Evolutionary conservation across 2,329 filamentous ascomycete species (phyloP).

Genomic region (Colletotrichum phormii): DNA sequence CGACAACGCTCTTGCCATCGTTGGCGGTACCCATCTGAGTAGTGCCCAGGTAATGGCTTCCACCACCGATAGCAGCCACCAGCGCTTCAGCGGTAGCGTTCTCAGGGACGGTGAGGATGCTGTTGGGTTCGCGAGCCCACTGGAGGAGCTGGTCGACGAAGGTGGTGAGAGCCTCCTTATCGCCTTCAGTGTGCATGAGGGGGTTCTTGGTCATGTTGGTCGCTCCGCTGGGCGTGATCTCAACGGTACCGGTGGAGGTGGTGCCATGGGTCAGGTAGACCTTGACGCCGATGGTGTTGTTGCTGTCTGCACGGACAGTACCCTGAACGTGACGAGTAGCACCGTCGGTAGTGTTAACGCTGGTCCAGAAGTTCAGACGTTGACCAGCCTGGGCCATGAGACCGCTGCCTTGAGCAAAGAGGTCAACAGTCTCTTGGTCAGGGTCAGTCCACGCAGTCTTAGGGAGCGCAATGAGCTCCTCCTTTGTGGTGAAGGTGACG

Average conservation of each 20-base stretch:
- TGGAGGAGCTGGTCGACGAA: slow-evolving; percentile 43
- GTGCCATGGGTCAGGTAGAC: slow-evolving; percentile 64
- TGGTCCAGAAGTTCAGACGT: slow-evolving; percentile 60
- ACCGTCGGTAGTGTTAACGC: slow-evolving; percentile 54
- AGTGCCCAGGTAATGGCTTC: slow-evolving; percentile 47
- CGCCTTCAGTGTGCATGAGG: slow-evolving; percentile 48
- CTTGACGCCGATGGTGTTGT: slow-evolving; percentile 57
- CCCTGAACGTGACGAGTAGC: slow-evolving; percentile 54
- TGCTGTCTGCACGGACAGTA: slow-evolving; percentile 56
- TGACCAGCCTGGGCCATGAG: slow-evolving; percentile 58
- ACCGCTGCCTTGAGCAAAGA: slow-evolving; percentile 51
- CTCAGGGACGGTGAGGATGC: slow-evolving; percentile 37
- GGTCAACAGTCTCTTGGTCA: slow-evolving; percentile 43
- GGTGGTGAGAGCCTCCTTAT: slow-evolving; percentile 43
- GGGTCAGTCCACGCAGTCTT: slow-evolving; percentile 44
- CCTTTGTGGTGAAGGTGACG: slow-evolving; percentile 44
- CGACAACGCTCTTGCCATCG: slow-evolving; percentile 47
- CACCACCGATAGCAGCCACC: slow-evolving; percentile 40
- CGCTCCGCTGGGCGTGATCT: slow-evolving; percentile 51
- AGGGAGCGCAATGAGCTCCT: slow-evolving; percentile 32
- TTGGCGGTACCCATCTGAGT: slow-evolving; percentile 45
- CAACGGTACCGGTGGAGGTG: slow-evolving; percentile 57
- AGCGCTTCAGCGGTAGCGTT: slow-evolving; percentile 41
- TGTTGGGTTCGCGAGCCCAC: slow-evolving; percentile 40
- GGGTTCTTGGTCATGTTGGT: slow-evolving; percentile 55